Base-by-base conservation (phyloP, 2,329 filamentous ascomycete species). In the Penicillium brevicompactum region DNA sequence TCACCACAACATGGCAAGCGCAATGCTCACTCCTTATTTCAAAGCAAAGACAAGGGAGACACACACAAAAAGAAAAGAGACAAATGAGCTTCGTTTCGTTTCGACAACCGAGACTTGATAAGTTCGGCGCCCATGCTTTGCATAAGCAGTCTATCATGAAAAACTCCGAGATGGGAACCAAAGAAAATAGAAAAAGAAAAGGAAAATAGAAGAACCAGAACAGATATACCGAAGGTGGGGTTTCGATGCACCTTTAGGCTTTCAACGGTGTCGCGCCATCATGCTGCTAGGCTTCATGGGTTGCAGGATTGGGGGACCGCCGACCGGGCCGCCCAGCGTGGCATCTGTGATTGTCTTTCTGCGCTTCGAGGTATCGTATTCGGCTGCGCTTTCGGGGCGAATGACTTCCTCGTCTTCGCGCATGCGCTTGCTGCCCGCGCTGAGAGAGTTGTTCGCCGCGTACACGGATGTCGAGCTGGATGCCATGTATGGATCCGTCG, bases 301-400 rank as follows among this genome's bases (percentile, higher is more conserved):
- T 60, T 77, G 78, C 62, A 75, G 69, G 47, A 74, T 59, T 46
- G 73, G 67, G 9, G 73, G 64, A 5, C 74, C 73, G 14, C 73
- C 73, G 21, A 80, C 70, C 34, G 76, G 71, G 38, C 77, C 76
- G 34, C 80, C 79, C 41, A 82, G 75, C 5, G 69, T 70, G 10
- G 80, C 77, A 64, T 90, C 87, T 59, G 85, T 83, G 62, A 89
- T 80, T 0, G 89, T 92, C 80, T 92, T 93, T 60, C 90, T 87
- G 63, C 91, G 86, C 78, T 95, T 95, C 56, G 51, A 53, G 11
- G 88, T 74, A 21, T 82, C 80, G 45, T 89, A 79, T 43, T 87
- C 84, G 43, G 83, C 83, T 34, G 78, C 79, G 67, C 82, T 87
- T 38, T 84, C 81, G 21, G 87, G 83, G 11, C 89, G 86, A 48